These are phyloP conservation scores for Pouteria glomerata DNA, from an alignment of 148 eudicot genomes.

Conservation along the genomic window DNA sequence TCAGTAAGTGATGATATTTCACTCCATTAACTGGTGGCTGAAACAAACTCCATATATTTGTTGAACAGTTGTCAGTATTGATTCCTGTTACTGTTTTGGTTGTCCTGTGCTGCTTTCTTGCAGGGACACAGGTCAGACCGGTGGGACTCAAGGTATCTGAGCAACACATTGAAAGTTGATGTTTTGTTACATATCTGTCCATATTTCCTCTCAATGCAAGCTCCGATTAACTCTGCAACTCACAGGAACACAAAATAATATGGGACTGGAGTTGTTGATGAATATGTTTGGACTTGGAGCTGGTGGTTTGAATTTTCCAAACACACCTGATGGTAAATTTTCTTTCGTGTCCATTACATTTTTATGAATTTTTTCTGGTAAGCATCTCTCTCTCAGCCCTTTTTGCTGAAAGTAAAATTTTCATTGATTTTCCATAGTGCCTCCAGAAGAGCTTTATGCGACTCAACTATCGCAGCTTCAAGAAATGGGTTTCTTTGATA, in stretches of 20 bases:
- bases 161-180: neutral
- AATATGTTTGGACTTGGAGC: slow-evolving; percentile 92
- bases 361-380: neutral
- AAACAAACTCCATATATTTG: neutral
- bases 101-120: slow-evolving; percentile 12
- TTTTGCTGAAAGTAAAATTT: neutral
- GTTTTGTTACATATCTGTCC: neutral
- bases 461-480: slow-evolving; percentile 88
- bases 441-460: slow-evolving; percentile 95
- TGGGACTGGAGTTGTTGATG: slow-evolving; percentile 72
- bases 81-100: neutral
- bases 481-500: slow-evolving; percentile 95
- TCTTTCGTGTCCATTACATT: neutral
- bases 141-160: slow-evolving; percentile 57
- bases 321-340: slow-evolving; percentile 44
- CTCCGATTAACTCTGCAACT: neutral
- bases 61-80: neutral
- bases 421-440: slow-evolving; percentile 38
- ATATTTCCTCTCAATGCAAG: neutral
- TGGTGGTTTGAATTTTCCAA: slow-evolving; percentile 60
- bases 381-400: neutral
- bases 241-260: slow-evolving; percentile 58
- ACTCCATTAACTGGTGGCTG: neutral
- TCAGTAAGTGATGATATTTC: slow-evolving; percentile 43
- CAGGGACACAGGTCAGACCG: slow-evolving; percentile 66